These are phyloP conservation scores for Crithidia thermophila DNA, from an alignment of 208 protist species.

Conservation along the genomic window DNA sequence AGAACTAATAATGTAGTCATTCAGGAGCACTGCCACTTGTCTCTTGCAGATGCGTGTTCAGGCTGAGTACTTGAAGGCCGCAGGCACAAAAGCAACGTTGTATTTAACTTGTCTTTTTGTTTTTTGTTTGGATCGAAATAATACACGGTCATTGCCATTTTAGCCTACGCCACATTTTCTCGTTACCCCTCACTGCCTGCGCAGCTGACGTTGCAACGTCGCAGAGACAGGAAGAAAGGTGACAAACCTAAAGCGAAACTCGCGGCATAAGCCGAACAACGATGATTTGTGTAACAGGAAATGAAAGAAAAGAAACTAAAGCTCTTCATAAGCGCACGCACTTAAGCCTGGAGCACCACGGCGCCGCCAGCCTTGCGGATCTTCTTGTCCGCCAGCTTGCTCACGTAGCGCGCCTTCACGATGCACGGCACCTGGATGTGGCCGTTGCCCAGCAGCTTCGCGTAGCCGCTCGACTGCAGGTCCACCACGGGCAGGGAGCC, in stretches of 20 bases:
- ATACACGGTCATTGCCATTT: too few relatives aligned
- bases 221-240: neutral
- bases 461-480: conserved; percentile 95
- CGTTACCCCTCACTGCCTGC: too few relatives aligned
- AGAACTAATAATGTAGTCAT: too few relatives aligned
- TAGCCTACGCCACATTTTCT: too few relatives aligned
- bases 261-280: neutral
- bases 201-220: neutral
- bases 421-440: conserved; percentile 98
- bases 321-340: neutral
- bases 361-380: conserved; percentile 99
- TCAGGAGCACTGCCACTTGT: too few relatives aligned
- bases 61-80: too few relatives aligned
- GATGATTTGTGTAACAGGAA: neutral
- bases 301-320: conserved; percentile 29
- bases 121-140: too few relatives aligned
- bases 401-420: conserved; percentile 99
- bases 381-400: conserved; percentile 99
- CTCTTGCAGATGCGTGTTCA: too few relatives aligned
- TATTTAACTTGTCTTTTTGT: too few relatives aligned
- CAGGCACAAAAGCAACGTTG: too few relatives aligned
- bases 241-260: neutral
- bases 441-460: conserved; percentile 99
- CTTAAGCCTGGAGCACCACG: conserved; percentile 97
- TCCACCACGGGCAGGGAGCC: conserved; percentile 98